phyloP scores from a whole-genome alignment of 805 yeast species.

The Candida coleopterorum region DNA sequence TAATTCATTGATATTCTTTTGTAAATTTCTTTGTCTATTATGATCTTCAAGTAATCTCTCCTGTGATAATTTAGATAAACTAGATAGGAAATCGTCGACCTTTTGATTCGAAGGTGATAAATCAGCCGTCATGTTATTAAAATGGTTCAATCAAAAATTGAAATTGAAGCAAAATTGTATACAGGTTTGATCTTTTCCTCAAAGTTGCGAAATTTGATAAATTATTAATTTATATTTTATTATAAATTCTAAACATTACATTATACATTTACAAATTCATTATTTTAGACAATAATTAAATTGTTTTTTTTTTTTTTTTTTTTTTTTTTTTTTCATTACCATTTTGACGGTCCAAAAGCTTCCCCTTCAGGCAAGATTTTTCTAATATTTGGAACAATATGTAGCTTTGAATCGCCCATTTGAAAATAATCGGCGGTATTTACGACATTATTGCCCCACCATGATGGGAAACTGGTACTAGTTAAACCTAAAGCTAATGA shows the following conservation, averaged over 20 bases:
- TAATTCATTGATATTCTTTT: conserved; percentile 27
- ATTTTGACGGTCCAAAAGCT: conserved; percentile 42
- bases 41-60: conserved; percentile 31
- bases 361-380: conserved; percentile 34
- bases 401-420: conserved; percentile 13
- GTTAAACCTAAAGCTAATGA: conserved; percentile 24
- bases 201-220: too few relatives aligned
- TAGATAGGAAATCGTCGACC: conserved; percentile 35
- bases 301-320: too few relatives aligned
- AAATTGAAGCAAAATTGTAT: not conserved
- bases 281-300: too few relatives aligned
- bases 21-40: conserved; percentile 28
- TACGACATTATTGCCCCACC: conserved; percentile 67
- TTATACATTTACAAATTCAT: not conserved
- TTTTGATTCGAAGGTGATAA: conserved; percentile 25
- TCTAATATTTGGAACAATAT: conserved; percentile 17
- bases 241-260: too few relatives aligned
- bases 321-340: conserved; percentile 30
- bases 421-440: conserved; percentile 35
- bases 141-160: not conserved
- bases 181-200: not conserved
- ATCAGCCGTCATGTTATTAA: conserved; percentile 8
- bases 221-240: too few relatives aligned
- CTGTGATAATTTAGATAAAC: conserved; percentile 33
- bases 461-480: conserved; percentile 22